Base-by-base conservation (phyloP, 2,329 filamentous ascomycete species). In the Aspergillus sclerotialis region DNA sequence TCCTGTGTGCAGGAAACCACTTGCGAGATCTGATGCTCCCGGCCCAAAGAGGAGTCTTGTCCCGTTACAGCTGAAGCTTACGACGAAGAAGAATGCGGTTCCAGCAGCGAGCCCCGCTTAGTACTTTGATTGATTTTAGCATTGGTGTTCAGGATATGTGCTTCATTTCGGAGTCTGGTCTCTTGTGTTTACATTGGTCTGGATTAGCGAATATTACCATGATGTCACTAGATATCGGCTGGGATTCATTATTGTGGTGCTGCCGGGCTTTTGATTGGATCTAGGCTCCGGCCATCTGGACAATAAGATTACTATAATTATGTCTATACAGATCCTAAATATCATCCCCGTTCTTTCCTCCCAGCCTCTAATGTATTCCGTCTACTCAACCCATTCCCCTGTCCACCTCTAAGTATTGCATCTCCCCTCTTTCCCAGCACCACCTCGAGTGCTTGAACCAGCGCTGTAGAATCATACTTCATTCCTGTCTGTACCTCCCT, bases 401-500 rank as follows among this genome's bases (percentile, higher is more conserved):
- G 24, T 4, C 49, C 57, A 7, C 58, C 61, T 32, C 62, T 48
- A 19, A 61, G 55, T 54, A 71, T 68, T 1, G 64, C 60, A 55
- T 78, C 75, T n/a, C 66, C 63, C 33, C 73, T 72, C 41, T 69
- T 76, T 0, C 85, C 86, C 36, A 94, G 67, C 7, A 93, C 81
- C 0, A 80, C 79, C 60, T 88, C 82, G 27, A 95, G 61, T 2
- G 85, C 83, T 56, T 87, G 82, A 3, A 72, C 69, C 42, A 95
- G 60, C 0, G 79, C 88, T 34, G 73, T 80, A 35, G 80, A 73
- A 60, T 95, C 89, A 59, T 94, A 94, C 38, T 75, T 61, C 61
- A 80, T 69, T 5, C 73, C 73, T 11, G 64, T 58, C 6, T 70
- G 68, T 6, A 70, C 71, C 28, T 71, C 72, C 16, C 52, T 58